Base-by-base conservation (phyloP, 2,329 filamentous ascomycete genomes). In the Didymella keratinophila region DNA sequence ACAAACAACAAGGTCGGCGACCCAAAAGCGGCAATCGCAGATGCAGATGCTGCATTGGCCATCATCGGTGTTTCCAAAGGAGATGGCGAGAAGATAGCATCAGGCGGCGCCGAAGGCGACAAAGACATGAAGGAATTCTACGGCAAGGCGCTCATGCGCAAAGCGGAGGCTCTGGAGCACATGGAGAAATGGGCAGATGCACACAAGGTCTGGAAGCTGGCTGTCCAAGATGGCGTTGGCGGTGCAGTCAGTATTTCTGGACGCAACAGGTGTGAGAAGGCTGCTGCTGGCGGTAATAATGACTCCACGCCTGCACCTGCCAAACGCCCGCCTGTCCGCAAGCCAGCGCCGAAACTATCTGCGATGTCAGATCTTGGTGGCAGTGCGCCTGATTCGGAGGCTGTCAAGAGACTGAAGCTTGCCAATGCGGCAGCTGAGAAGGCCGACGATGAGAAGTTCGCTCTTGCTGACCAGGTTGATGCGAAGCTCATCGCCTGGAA, bases 181-280 rank as follows among this genome's bases (percentile, higher is more conserved):
- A 89, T 99, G 83, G 95, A 99, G 79, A 92, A 90, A 73, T 99
- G 94, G 94, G 79, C 81, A 2, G 94, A 98, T 49, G 95, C 95
- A 1, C 88, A 87, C 0, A 80, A 82, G 2, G 87, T 91, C 0
- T 99, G 95, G 95, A 87, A 89, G 69, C 80, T 86, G 53, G 93
- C 92, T 32, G 90, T 98, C 1, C 90, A 96, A 77, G 87, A 86
- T 25, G 92, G 93, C 4, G 87, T 96, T 16, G 94, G 95, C n/a
- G 94, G 93, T 8, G 82, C 89, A 8, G 89, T 89, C 9, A 93
- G 92, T 50, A 89, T 92, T 39, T 89, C 93, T 67, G 95, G 94
- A 0, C 87, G 94, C 21, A 91, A 95, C 67, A 84, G 95, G 39
- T 98, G 95, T 74, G 93, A 97, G 72, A 92, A 91, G 71, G 93